Base-by-base conservation (phyloP, 2,329 filamentous ascomycete genomes). In the Davidsoniella eucalypti region DNA sequence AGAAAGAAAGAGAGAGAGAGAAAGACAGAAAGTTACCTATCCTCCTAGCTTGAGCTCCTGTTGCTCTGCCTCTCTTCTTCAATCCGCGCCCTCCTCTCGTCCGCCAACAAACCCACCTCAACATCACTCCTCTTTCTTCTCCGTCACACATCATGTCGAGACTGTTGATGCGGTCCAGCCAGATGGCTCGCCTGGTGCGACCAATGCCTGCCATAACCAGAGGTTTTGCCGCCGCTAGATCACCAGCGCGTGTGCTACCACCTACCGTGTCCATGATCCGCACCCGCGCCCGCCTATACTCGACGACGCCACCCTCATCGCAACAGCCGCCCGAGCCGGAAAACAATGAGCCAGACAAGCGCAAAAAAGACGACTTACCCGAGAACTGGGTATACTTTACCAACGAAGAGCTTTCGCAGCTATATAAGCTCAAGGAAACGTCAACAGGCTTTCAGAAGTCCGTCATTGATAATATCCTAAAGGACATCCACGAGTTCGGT, bases 401-500 rank as follows among this genome's bases (percentile, higher is more conserved):
- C 41, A 64, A 71, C 49, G 62, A 68, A 5, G 70, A 73, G 56
- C 59, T 71, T 21, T 55, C 75, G 58, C 65, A 71, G 44, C 62
- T 90, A 44, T 67, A 79, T 53, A 66, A 72, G 26, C 70, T 84
- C 54, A 64, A 83, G 53, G 75, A 75, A 56, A 68, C 71, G 54
- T 69, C 86, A 51, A 81, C 82, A 6, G 68, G 71, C 50, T 69
- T 71, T n/a, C 78, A 85, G 63, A 69, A 69, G 38, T 64, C 75
- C 47, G 66, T 72, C 18, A 63, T 87, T 52, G 70, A 78, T 52
- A 69, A 75, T 44, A 69, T 79, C 7, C 65, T 84, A n/a, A 66
- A 73, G 54, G 67, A 72, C 25, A 71, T 90, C 54, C 77, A 80
- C 65, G 70, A 71, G 54, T 71, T 79, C 40, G 87, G 87, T 8